phyloP scores from a whole-genome alignment of 2,329 filamentous ascomycete species.

The Onygenales sp. region DNA sequence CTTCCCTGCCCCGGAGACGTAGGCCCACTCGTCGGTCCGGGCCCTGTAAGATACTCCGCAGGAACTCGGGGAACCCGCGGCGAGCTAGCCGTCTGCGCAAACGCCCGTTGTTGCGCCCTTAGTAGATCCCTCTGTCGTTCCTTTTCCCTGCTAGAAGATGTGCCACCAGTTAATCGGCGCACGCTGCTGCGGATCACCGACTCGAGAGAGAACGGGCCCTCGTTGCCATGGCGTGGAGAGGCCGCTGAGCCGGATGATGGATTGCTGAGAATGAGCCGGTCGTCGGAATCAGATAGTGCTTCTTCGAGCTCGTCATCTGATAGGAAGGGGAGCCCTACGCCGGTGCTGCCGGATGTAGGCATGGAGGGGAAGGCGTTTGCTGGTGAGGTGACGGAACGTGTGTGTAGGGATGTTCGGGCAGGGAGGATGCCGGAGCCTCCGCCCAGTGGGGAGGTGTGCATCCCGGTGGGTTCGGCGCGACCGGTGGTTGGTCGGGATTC shows the following conservation, averaged over 20 bases:
- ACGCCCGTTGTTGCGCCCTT: constrained; percentile 33
- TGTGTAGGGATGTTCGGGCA: constrained; percentile 61
- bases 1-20: constrained; percentile 1
- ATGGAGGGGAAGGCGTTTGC: constrained; percentile 39
- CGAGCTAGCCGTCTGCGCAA: constrained; percentile 24
- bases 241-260: constrained; percentile 13
- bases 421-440: constrained; percentile 25
- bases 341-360: constrained; percentile 43
- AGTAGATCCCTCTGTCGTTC: constrained; percentile 37
- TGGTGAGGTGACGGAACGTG: constrained; percentile 77
- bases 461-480: constrained; percentile 44
- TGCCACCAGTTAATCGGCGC: constrained; percentile 38
- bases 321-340: constrained; percentile 51
- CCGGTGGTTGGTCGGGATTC: constrained; percentile 56
- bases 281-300: constrained; percentile 72
- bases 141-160: constrained; percentile 30
- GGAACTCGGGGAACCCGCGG: constrained; percentile 40
- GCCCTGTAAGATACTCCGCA: constrained; percentile 34
- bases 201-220: constrained; percentile 35
- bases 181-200: constrained; percentile 38
- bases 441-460: constrained; percentile 45
- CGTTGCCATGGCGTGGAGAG: constrained; percentile 25
- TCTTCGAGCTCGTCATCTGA: constrained; percentile 73
- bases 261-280: constrained; percentile 40
- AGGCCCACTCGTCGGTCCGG: constrained; percentile 8